Evolutionary conservation across 257 asterid species (phyloP), one percentile per base, ranked within the genome.

Genomic region (Fraxinus quadrangulata): DNA sequence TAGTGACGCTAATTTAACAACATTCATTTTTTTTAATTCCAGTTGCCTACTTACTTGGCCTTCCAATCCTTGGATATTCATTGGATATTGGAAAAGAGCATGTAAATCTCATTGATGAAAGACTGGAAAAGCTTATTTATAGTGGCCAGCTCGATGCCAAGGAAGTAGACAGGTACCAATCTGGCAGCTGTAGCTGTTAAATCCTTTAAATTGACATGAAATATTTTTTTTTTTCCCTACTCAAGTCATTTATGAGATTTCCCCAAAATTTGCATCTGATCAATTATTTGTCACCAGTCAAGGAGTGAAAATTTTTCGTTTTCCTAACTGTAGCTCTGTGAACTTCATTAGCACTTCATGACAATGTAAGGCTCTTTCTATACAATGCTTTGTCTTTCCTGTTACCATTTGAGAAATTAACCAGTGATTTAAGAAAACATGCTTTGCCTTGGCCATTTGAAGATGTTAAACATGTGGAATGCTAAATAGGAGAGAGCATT

Each of bases 91-190:
- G 96, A 36, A 95, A 95, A 84, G 99, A 95, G 88, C 88, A 95
- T 69, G 96, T 95, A 67, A 95, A 95, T 84, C 97, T 95, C 81
- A 91, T 89, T 33, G 96, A 95, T 76, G 80, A 90, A 83, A 90
- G 87, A 75, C 96, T 95, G 63, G 99, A 95, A 79, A 93, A 93
- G 80, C 88, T 95, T 74, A 89, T 95, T 45, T 95, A 95, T 83
- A 95, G 98, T 74, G 99, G 99, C 31, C 98, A 92, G 79, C 97
- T 95, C 72, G 99, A 95, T 80, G 82, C 96, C 56, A 91, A 93
- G 85, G 99, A 95, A 81, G 89, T 95, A 47, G 99, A 95, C 89
- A 90, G 97, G 99, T 92, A 86, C 74, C 81, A 69, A n/a, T 61
- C 40, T 67, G 37, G 67, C 47, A 80, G 23, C 65, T 72, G 45